Percentiles rank a stretch among this genome's conserved stretches.
These are phyloP conservation scores for Neolentinus lepideus DNA, from an alignment of 1,284 basidiomycete genomes.

Conservation along the genomic window DNA sequence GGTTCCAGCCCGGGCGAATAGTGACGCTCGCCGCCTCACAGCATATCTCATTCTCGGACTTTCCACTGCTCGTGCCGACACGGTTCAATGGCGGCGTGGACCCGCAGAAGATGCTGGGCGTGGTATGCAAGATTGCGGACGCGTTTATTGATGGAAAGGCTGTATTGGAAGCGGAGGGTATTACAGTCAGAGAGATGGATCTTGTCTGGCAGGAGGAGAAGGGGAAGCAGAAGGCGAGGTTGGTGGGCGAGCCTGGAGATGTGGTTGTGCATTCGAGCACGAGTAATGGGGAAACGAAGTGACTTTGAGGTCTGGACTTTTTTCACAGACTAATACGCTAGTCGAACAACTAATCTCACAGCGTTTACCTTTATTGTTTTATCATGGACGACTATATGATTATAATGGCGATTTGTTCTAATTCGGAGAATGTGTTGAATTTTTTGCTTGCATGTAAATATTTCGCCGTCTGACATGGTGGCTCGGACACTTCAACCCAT, in stretches of 20 bases:
- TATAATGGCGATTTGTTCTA: no score
- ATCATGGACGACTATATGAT: no score
- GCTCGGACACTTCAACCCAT: no score
- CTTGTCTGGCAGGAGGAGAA: not conserved
- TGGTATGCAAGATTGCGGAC: not conserved
- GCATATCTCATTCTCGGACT: slow-evolving; percentile 57
- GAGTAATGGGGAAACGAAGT: not conserved
- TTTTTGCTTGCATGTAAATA: no score
- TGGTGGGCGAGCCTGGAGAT: not conserved
- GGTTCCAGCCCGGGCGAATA: slow-evolving; percentile 41
- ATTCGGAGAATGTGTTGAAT: no score
- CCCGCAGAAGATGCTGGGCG: not conserved
- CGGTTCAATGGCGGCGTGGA: slow-evolving; percentile 9
- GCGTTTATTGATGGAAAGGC: not conserved
- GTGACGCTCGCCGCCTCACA: slow-evolving; percentile 45
- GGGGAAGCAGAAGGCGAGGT: not conserved
- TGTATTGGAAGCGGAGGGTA: not conserved
- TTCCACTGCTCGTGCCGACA: slow-evolving; percentile 30
- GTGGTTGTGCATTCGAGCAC: not conserved
- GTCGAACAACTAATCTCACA: no score
- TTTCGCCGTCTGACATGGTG: no score
- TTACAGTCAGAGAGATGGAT: not conserved
- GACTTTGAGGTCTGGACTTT: not conserved
- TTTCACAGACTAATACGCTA: not conserved
- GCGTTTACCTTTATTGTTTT: no score